Evolutionary conservation across 2,329 filamentous ascomycete genomes (phyloP).

Genomic region (Intubia oerlemansii): DNA sequence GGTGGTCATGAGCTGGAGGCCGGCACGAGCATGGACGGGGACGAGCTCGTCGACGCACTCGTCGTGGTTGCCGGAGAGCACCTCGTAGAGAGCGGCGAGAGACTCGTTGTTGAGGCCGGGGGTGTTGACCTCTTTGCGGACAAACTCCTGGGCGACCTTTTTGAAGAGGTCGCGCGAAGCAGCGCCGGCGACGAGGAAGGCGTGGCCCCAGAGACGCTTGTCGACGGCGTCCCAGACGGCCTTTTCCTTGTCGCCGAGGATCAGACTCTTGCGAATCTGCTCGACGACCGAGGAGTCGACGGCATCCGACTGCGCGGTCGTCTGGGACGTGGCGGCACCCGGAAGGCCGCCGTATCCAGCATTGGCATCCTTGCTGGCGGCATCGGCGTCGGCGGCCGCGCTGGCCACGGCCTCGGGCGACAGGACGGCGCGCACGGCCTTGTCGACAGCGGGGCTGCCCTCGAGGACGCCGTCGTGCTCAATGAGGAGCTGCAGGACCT

Average conservation of each 20-base stretch:
- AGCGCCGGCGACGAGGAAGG: constrained; percentile 65
- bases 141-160: constrained; percentile 85
- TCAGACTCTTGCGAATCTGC: constrained; percentile 48
- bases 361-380: constrained; percentile 4
- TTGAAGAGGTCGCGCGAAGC: constrained; percentile 73
- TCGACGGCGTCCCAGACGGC: constrained; percentile 89
- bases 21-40: constrained; percentile 74
- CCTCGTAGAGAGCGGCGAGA: constrained; percentile 76
- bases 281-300: constrained; percentile 50
- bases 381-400: constrained; percentile 1
- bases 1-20: constrained; percentile 78
- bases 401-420: constrained; percentile 8
- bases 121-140: constrained; percentile 81
- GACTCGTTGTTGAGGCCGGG: constrained; percentile 64
- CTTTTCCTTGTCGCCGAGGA: constrained; percentile 69
- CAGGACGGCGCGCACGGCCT: constrained; percentile 54
- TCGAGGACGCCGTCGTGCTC: constrained; percentile 74
- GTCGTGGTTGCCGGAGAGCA: constrained; percentile 82
- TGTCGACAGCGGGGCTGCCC: constrained; percentile 47
- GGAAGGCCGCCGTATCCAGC: constrained; percentile 5
- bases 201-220: constrained; percentile 87
- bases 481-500: constrained; percentile 58
- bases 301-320: constrained; percentile 26
- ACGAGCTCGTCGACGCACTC: constrained; percentile 94
- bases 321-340: neutral